Conservation (phyloP, 2,329 filamentous ascomycete species). For the Fusarium mexicanum region DNA sequence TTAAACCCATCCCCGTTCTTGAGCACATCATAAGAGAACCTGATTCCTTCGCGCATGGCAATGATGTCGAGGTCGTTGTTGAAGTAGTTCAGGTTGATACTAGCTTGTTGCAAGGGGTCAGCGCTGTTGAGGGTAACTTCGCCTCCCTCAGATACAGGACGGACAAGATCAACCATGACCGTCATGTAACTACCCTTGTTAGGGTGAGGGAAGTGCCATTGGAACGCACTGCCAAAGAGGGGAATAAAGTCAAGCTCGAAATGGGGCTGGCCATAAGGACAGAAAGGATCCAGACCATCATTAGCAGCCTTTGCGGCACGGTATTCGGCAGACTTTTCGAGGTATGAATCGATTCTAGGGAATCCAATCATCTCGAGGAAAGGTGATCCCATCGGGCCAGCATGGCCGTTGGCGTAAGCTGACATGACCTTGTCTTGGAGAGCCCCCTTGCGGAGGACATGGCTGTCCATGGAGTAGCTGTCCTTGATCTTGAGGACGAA, state of each 20-base stretch:
- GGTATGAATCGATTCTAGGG: slow-evolving; percentile 63
- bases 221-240: slow-evolving; percentile 62
- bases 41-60: slow-evolving; percentile 66
- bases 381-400: slow-evolving; percentile 53
- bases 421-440: neutral
- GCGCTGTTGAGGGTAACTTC: slow-evolving; percentile 65
- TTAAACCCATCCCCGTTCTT: slow-evolving; percentile 65
- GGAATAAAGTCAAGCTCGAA: slow-evolving; percentile 71
- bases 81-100: slow-evolving; percentile 70
- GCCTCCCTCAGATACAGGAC: slow-evolving; percentile 56
- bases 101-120: slow-evolving; percentile 64
- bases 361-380: slow-evolving; percentile 63
- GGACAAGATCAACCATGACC: slow-evolving; percentile 61
- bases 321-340: slow-evolving; percentile 61
- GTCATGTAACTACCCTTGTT: slow-evolving; percentile 61
- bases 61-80: slow-evolving; percentile 63
- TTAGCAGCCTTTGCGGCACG: slow-evolving; percentile 52
- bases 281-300: slow-evolving; percentile 62
- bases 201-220: slow-evolving; percentile 57
- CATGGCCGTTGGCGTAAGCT: slow-evolving; percentile 45
- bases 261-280: slow-evolving; percentile 66
- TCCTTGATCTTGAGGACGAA: slow-evolving; percentile 47
- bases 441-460: slow-evolving; percentile 50
- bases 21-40: slow-evolving; percentile 65
- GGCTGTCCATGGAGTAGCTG: slow-evolving; percentile 51